Evolutionary conservation across 176 grass and related monocot species (phyloP).

Genomic region (Oryza glumipatula): DNA sequence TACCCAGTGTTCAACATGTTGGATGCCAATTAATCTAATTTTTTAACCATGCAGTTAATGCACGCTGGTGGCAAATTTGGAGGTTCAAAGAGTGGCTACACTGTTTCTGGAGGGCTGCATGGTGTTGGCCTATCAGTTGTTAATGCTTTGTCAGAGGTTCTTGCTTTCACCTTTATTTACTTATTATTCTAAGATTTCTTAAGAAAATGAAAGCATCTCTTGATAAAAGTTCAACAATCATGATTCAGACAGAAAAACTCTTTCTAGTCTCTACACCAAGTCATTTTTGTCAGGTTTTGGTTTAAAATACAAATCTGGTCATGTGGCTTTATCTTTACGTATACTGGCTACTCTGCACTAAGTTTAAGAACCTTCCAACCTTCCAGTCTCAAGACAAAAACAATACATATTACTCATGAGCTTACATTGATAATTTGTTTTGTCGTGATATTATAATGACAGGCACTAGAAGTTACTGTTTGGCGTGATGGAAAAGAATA

Average conservation of each 20-base stretch:
- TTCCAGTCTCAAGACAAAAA: neutral
- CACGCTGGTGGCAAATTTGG: constrained; percentile 98
- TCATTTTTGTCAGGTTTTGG: neutral
- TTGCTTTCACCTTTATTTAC: constrained; percentile 38
- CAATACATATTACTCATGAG: constrained; percentile 6
- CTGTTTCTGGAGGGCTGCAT: constrained; percentile 91
- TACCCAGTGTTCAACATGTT: constrained; percentile 11
- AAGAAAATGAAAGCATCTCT: neutral
- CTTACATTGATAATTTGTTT: constrained; percentile 12
- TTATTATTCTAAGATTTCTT: constrained; percentile 11
- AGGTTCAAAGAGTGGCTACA: constrained; percentile 92
- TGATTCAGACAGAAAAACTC: constrained; percentile 18
- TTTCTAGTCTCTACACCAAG: neutral
- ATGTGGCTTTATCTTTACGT: neutral
- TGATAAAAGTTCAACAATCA: neutral
- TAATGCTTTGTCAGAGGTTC: constrained; percentile 98
- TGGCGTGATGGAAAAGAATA: constrained; percentile 93
- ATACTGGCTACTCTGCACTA: constrained; percentile 14
- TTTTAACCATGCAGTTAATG: constrained; percentile 66
- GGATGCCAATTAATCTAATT: constrained; percentile 35
- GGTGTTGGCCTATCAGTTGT: constrained; percentile 98
- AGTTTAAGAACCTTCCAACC: neutral
- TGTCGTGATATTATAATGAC: constrained; percentile 38
- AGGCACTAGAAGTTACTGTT: constrained; percentile 89
- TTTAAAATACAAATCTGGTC: constrained; percentile 2